Base-by-base conservation (phyloP, 2,329 filamentous ascomycete species). In the Pseudogymnoascus sp. region DNA sequence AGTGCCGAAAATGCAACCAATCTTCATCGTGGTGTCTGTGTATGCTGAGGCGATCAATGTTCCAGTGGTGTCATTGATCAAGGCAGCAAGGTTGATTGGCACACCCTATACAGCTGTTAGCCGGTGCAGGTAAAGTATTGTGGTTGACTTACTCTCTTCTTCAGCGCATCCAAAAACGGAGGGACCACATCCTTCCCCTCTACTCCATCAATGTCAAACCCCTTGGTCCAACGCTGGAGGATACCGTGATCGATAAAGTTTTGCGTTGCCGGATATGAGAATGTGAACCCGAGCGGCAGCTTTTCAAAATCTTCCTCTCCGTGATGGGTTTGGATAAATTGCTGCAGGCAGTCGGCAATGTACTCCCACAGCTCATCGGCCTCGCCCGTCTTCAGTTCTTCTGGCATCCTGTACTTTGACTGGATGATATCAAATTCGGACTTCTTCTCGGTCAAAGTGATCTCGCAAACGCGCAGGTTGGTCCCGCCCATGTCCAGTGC, bases 41-140 rank as follows among this genome's bases (percentile, higher is more conserved):
- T 99, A 99, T 31, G 91, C 89, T 26, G 93, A 97, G 65, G 95
- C 95, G 72, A 99, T 96, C 71, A 99, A 81, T 33, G 95, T 99
- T 71, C 95, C 95, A 16, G 93, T 97, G 59, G 95, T 99, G 75
- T 99, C 95, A 75, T 99, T 99, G 78, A 97, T 95, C 75, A 99
- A 78, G 37, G 95, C 95, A 24, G 89, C 90, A 63, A 97, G 81
- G 78, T 93, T 96, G 78, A 97, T 96, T 56, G 93, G 93, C 13
- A 97, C 88, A 31, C 88, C 88, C 88, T 93, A 66, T 35, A 31
- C 26, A 59, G n/a, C 56, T 56, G 40, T 70, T 62, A 71, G 69
- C n/a, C 56, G 62, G 13, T 11, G 29, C 10, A 42, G 62, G 11
- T 29, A 59, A 38, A 21, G 14, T n/a, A 65, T 14, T 21, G 6